Conservation (phyloP, 805 yeast genomes). For the Candida manassasensis region DNA sequence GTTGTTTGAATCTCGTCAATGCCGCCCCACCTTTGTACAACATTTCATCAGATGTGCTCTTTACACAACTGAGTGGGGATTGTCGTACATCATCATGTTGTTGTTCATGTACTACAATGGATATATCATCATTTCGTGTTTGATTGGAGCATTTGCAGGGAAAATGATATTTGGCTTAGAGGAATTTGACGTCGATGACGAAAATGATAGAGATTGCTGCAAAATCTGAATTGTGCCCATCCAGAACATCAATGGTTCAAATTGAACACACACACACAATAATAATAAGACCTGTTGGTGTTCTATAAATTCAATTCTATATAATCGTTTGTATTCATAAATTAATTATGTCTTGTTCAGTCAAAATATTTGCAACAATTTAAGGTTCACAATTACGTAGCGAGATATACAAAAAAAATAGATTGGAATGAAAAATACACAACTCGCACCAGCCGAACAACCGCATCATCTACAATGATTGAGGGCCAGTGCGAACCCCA, state of each 20-base stretch:
- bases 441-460: too few species aligned
- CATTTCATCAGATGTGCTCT: constrained; percentile 47
- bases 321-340: not conserved
- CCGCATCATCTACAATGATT: too few species aligned
- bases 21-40: constrained; percentile 42
- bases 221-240: too few species aligned
- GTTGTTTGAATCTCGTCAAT: constrained; percentile 16
- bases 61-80: constrained; percentile 59
- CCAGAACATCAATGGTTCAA: too few species aligned
- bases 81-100: constrained; percentile 63
- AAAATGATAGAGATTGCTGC: constrained; percentile 3
- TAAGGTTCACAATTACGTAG: too few species aligned
- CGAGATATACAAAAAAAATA: too few species aligned
- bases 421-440: too few species aligned
- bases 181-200: constrained; percentile 1
- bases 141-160: constrained; percentile 59
- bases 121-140: constrained; percentile 57
- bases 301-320: not conserved
- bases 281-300: too few species aligned
- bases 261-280: too few species aligned
- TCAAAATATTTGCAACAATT: constrained; percentile 3
- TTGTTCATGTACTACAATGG: constrained; percentile 75
- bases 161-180: constrained; percentile 45
- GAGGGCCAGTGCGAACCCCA: too few species aligned
- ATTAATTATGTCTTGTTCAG: not conserved